These are phyloP conservation scores for Lachancea sp. DNA, from an alignment of 805 yeast species.

Conservation along the genomic window DNA sequence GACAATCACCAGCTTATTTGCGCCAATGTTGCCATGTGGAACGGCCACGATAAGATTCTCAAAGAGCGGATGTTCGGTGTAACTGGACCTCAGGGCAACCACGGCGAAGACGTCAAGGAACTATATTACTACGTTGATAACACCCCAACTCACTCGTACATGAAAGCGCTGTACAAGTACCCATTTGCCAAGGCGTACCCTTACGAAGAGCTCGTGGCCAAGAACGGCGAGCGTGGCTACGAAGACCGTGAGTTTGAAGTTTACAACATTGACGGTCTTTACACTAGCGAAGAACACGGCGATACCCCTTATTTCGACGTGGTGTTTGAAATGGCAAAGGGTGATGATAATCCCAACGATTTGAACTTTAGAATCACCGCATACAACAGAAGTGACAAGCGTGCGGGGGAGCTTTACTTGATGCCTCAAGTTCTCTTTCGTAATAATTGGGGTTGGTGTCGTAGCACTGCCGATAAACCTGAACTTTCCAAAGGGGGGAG, in stretches of 20 bases:
- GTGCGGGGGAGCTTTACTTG: conserved; percentile 83
- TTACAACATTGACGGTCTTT: conserved; percentile 65
- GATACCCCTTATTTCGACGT: conserved; percentile 80
- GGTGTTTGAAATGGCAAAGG: conserved; percentile 85
- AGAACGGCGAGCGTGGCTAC: conserved; percentile 59
- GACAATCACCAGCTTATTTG: conserved; percentile 77
- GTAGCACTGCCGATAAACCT: conserved; percentile 47
- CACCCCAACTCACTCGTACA: conserved; percentile 88
- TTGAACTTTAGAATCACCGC: conserved; percentile 80
- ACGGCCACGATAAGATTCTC: conserved; percentile 75
- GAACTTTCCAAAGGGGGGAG: conserved; percentile 37
- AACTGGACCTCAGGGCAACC: conserved; percentile 91
- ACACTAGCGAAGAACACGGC: conserved; percentile 43
- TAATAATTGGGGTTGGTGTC: conserved; percentile 91
- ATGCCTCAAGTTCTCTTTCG: conserved; percentile 79
- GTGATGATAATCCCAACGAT: conserved; percentile 73
- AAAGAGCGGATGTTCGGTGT: conserved; percentile 85
- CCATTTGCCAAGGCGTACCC: conserved; percentile 79
- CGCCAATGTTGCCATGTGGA: conserved; percentile 83
- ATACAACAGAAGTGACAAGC: conserved; percentile 63
- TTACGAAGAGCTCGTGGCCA: conserved; percentile 63
- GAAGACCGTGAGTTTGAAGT: conserved; percentile 73
- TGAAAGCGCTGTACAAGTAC: conserved; percentile 86
- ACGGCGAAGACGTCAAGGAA: conserved; percentile 93
- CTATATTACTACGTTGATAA: conserved; percentile 80